These are phyloP conservation scores for Saturnispora mendoncae DNA, from an alignment of 805 yeast species.

Conservation along the genomic window DNA sequence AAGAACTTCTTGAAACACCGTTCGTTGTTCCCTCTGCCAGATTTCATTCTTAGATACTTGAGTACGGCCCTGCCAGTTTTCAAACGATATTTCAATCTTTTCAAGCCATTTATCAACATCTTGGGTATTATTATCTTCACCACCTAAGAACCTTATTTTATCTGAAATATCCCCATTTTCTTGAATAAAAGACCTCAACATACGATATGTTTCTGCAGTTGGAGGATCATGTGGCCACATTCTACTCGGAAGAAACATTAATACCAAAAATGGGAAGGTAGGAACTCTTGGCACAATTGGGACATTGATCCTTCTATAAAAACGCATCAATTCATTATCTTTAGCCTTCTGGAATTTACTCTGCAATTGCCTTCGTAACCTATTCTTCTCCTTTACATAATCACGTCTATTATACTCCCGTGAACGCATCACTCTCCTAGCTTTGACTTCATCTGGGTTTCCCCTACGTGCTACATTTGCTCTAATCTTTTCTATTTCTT, in stretches of 20 bases:
- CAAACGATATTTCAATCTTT: conserved; percentile 37
- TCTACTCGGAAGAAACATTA: conserved; percentile 36
- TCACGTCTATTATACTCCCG: conserved; percentile 38
- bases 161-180: conserved; percentile 17
- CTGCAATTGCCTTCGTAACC: conserved; percentile 35
- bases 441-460: conserved; percentile 33
- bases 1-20: conserved; percentile 37
- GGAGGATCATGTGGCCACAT: conserved; percentile 50
- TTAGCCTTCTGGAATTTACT: conserved; percentile 36
- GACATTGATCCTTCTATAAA: conserved; percentile 29
- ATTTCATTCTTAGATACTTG: conserved; percentile 31
- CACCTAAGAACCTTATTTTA: conserved; percentile 17
- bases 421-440: conserved; percentile 34
- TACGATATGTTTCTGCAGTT: conserved; percentile 35
- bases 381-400: conserved; percentile 39
- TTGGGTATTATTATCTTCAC: conserved; percentile 9
- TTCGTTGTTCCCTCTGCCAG: conserved; percentile 37
- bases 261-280: conserved; percentile 40
- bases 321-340: conserved; percentile 28
- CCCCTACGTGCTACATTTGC: conserved; percentile 45
- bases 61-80: conserved; percentile 34
- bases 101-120: conserved; percentile 22
- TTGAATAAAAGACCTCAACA: conserved; percentile 21
- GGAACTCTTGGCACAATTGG: conserved; percentile 37
- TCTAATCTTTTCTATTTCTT: conserved; percentile 37